A percentile compares a stretch with the other conserved stretches of the same genome.
These are phyloP conservation scores for Begonia peltatifolia DNA, from an alignment of 306 rosid genomes.

Conservation along the genomic window DNA sequence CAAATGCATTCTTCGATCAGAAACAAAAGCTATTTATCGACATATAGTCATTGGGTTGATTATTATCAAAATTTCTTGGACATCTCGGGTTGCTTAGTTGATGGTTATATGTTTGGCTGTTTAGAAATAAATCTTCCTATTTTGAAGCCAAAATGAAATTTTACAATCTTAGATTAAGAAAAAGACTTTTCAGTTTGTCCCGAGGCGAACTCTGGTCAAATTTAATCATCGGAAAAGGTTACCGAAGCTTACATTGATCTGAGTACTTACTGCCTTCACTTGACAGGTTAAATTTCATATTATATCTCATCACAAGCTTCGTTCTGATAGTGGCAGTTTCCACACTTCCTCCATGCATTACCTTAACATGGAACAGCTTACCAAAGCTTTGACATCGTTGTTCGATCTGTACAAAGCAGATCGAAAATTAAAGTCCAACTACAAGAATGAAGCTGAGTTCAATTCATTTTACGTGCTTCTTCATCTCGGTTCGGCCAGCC, in stretches of 20 bases:
- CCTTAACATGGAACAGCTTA: slow-evolving; percentile 85
- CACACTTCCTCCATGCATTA: slow-evolving; percentile 55
- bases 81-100: too few species aligned
- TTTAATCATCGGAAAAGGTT: too few species aligned
- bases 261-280: background rate
- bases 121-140: too few species aligned
- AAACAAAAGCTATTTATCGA: too few species aligned
- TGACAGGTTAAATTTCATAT: slow-evolving; percentile 73
- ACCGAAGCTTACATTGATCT: too few species aligned
- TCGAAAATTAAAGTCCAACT: slow-evolving; percentile 23
- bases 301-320: slow-evolving; percentile 58
- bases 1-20: background rate
- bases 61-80: too few species aligned
- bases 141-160: too few species aligned
- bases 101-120: too few species aligned
- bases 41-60: too few species aligned
- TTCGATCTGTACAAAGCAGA: slow-evolving; percentile 52
- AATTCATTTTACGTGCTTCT: slow-evolving; percentile 74
- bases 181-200: too few species aligned
- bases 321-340: slow-evolving; percentile 26
- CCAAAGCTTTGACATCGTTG: slow-evolving; percentile 62
- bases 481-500: slow-evolving; percentile 57
- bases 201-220: too few species aligned
- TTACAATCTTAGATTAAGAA: too few species aligned
- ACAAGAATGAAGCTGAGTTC: slow-evolving; percentile 74